Base-by-base conservation (phyloP, 768 basidiomycete species). In the Lactarius pseudohatsudake region DNA sequence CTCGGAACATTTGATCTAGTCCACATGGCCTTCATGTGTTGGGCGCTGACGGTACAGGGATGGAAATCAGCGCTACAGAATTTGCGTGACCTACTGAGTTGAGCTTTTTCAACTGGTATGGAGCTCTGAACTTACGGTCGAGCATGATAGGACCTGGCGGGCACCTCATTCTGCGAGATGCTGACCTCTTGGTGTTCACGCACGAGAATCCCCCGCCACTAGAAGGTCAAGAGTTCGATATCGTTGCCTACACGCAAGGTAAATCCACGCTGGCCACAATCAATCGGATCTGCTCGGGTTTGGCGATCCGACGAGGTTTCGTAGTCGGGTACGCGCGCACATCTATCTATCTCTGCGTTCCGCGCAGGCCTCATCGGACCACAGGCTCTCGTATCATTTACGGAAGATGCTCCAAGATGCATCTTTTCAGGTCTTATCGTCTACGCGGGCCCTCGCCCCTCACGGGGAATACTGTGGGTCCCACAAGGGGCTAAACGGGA, bases 1-100 rank as follows among this genome's bases (percentile, higher is more conserved):
- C 56, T 61, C 15, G 65, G 56, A 28, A 66, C 65, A 0, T 66
- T 62, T 13, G 60, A 66, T 2, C 60, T 62, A 7, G 28, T 62
- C 56, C 50, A 66, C 38, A 16, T 57, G 32, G 20, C 8, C 16
- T 43, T 11, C 18, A 2, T 61, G 30, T 32, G 30, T 15, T 62
- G 10, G 22, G 55, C 55, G 5, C 56, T 58, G 20, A 66, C 65
- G 0, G 30, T 20, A 4, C 20, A 62, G 6, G 60, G 65, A 10
- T 62, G 56, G 60, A 57, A 61, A 9, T 20, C 10, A 22, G 45
- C 65, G 20, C 20, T 66, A 5, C 34, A 57, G 34, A 66, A 62
- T 2, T 2, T 62, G 16, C 18, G 8, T 15, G 4, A 22, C 15
- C 20, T 62, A 6, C 34, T 66, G 18, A 30, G 65, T 66, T 45